These are phyloP conservation scores for Colletotrichum lini DNA, from an alignment of 2,329 filamentous ascomycete genomes.

Conservation along the genomic window DNA sequence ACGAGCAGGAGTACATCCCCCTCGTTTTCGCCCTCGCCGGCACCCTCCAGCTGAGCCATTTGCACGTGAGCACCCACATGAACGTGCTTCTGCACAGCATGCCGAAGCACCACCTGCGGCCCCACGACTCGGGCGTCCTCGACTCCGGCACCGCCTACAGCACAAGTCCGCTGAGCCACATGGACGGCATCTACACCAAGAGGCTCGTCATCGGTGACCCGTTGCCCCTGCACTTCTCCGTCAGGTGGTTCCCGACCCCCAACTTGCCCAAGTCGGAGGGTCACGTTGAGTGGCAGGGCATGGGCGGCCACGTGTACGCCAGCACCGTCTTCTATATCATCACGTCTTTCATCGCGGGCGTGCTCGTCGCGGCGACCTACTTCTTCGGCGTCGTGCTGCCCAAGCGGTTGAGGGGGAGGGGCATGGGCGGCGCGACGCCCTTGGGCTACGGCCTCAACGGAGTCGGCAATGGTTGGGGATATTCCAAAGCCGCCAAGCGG, in stretches of 20 bases:
- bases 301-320: conserved; percentile 75
- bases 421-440: conserved; percentile 70
- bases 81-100: conserved; percentile 87
- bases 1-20: conserved; percentile 78
- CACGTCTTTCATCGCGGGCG: conserved; percentile 71
- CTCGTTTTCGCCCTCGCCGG: conserved; percentile 91
- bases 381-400: conserved; percentile 74
- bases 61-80: conserved; percentile 91
- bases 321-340: conserved; percentile 75
- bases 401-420: conserved; percentile 63
- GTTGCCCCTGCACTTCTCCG: conserved; percentile 82
- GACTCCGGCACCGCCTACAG: conserved; percentile 92
- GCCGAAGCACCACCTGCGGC: conserved; percentile 73
- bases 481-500: conserved; percentile 69
- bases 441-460: conserved; percentile 65
- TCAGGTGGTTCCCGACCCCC: conserved; percentile 89
- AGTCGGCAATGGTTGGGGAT: conserved; percentile 73
- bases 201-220: conserved; percentile 90
- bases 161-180: conserved; percentile 78
- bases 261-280: conserved; percentile 78
- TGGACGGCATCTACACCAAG: conserved; percentile 66
- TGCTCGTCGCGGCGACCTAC: conserved; percentile 68
- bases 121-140: conserved; percentile 81
- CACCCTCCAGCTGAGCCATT: conserved; percentile 87
- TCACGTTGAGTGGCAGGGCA: conserved; percentile 74